These are phyloP conservation scores for Podosphaera fusca DNA, from an alignment of 2,329 filamentous ascomycete species.

Conservation along the genomic window DNA sequence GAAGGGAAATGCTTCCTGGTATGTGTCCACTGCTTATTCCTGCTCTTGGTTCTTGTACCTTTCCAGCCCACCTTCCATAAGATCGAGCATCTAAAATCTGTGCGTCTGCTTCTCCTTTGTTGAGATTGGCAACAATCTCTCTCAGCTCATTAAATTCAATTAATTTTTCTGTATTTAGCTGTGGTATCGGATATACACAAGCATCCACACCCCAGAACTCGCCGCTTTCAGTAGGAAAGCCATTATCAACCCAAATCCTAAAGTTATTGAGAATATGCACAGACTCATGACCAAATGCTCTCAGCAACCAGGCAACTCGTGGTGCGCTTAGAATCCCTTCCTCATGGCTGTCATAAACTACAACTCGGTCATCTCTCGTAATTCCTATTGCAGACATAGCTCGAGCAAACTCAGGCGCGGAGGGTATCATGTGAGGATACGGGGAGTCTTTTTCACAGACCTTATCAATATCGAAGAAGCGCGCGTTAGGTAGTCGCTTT, in stretches of 20 bases:
- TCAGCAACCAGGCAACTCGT: slow-evolving; percentile 79
- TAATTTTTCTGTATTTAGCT: slow-evolving; percentile 37
- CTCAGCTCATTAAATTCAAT: slow-evolving; percentile 65
- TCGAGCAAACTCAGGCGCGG: slow-evolving; percentile 53
- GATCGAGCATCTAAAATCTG: slow-evolving; percentile 80
- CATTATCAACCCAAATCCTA: slow-evolving; percentile 72
- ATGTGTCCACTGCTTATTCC: slow-evolving; percentile 81
- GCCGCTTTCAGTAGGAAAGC: slow-evolving; percentile 62
- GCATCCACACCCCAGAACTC: slow-evolving; percentile 44
- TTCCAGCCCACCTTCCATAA: slow-evolving; percentile 56
- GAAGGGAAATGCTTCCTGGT: slow-evolving; percentile 64
- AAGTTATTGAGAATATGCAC: slow-evolving; percentile 95
- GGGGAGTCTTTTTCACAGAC: slow-evolving; percentile 70
- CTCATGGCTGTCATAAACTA: slow-evolving; percentile 85
- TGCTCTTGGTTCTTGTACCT: slow-evolving; percentile 64
- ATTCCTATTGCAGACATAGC: slow-evolving; percentile 84
- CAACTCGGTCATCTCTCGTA: slow-evolving; percentile 63
- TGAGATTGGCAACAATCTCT: slow-evolving; percentile 49
- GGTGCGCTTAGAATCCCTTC: slow-evolving; percentile 86
- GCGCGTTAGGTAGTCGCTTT: slow-evolving; percentile 65
- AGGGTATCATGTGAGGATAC: slow-evolving; percentile 93
- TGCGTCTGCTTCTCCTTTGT: slow-evolving; percentile 60
- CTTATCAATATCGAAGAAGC: slow-evolving; percentile 91
- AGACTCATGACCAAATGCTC: slow-evolving; percentile 66
- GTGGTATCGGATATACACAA: slow-evolving; percentile 37